These are phyloP conservation scores for Vaccinium myrtillus DNA, from an alignment of 148 eudicot species.

Conservation along the genomic window DNA sequence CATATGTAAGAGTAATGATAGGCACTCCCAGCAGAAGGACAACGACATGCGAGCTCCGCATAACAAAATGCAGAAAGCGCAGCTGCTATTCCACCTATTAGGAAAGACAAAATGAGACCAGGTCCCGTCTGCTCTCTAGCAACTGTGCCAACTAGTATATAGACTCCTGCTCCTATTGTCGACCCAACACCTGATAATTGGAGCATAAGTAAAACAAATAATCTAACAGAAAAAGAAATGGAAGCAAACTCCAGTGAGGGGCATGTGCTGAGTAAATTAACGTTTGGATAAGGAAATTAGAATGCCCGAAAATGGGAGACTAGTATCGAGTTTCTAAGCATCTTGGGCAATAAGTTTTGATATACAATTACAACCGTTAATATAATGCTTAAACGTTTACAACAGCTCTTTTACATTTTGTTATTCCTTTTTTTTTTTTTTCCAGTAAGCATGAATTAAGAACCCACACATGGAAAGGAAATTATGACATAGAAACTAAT, in stretches of 20 bases:
- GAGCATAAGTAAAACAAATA: slow-evolving; percentile 1
- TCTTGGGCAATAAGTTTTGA: neutral
- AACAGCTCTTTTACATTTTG: neutral
- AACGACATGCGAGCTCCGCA: slow-evolving; percentile 68
- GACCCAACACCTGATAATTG: slow-evolving; percentile 57
- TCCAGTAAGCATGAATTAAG: neutral
- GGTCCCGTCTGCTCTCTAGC: slow-evolving; percentile 73
- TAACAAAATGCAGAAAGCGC: slow-evolving; percentile 68
- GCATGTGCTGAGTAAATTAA: neutral
- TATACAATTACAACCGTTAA: neutral
- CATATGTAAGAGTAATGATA: slow-evolving; percentile 70
- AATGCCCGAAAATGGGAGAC: neutral
- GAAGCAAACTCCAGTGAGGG: neutral
- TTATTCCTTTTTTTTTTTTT: neutral
- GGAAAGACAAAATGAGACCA: slow-evolving; percentile 49
- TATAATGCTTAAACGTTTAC: neutral
- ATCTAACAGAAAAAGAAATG: neutral
- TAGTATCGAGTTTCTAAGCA: neutral
- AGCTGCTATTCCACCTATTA: slow-evolving; percentile 66
- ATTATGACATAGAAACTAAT: too few relatives aligned
- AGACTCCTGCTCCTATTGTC: slow-evolving; percentile 78
- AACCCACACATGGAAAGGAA: neutral
- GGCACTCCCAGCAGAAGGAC: slow-evolving; percentile 78
- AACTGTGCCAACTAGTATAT: slow-evolving; percentile 68
- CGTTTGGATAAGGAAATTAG: neutral